Evolutionary conservation across 225 moss, liverwort and hornwort genomes (phyloP).

Genomic region (Polytrichum formosum): DNA sequence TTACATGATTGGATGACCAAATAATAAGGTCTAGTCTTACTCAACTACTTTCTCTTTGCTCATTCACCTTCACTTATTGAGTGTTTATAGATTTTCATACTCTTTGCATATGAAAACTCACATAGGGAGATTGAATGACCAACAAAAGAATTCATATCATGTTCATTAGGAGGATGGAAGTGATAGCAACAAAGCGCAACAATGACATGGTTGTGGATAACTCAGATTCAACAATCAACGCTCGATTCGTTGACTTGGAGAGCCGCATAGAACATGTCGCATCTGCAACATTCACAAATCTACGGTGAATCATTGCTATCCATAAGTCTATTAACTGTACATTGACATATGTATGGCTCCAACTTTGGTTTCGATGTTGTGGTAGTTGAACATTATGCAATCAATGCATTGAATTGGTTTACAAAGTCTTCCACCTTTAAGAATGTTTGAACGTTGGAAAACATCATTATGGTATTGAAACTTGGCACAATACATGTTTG

Average conservation of each 20-base stretch:
- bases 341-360: too few species aligned
- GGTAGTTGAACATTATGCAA: not conserved
- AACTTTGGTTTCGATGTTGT: not conserved
- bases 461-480: not conserved
- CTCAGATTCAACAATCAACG: constrained; percentile 26
- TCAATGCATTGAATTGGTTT: not conserved
- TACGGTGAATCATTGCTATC: constrained; percentile 35
- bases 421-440: not conserved
- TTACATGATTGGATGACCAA: too few species aligned
- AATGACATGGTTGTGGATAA: constrained; percentile 1
- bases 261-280: constrained; percentile 84
- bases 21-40: too few species aligned
- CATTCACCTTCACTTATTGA: too few species aligned
- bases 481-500: not conserved
- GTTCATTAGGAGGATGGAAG: constrained; percentile 43
- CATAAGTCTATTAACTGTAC: too few species aligned
- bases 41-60: too few species aligned
- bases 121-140: not conserved
- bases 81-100: too few species aligned
- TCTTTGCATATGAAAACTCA: not conserved
- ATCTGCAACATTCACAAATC: constrained; percentile 81
- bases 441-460: not conserved
- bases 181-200: constrained; percentile 22
- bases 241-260: constrained; percentile 50
- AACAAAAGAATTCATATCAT: not conserved